Evolutionary conservation across 495 filamentous ascomycete species (phyloP).

Genomic region (Acidomyces sp.): DNA sequence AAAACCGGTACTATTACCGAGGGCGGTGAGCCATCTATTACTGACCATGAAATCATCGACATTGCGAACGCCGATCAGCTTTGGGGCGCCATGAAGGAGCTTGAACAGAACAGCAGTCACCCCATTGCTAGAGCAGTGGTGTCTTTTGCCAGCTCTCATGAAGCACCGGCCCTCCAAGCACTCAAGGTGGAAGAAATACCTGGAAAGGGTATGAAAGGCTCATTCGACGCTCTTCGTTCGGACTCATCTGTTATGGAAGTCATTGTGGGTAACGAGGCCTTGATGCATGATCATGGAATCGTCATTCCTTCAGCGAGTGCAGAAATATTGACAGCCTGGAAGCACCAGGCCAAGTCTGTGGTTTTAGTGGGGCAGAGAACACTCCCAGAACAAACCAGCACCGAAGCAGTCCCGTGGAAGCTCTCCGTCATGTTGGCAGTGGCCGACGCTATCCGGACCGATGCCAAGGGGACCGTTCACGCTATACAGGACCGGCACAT

Average conservation of each 20-base stretch:
- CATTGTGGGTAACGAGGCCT: conserved; percentile 70
- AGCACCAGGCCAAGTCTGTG: conserved; percentile 26
- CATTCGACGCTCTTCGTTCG: conserved; percentile 35
- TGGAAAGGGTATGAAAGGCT: conserved; percentile 72
- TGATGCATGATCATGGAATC: conserved; percentile 38
- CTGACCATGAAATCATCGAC: conserved; percentile 56
- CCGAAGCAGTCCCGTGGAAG: conserved; percentile 14
- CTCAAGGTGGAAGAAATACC: conserved; percentile 57
- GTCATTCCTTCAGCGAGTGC: conserved; percentile 6
- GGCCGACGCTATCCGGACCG: conserved; percentile 63
- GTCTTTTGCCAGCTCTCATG: conserved; percentile 39
- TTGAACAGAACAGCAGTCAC: conserved; percentile 78
- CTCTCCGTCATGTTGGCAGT: conserved; percentile 24
- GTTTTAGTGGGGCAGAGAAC: conserved; percentile 20
- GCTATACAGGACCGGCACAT: conserved; percentile 54
- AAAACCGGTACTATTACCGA: conserved; percentile 89
- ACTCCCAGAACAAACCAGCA: neutral
- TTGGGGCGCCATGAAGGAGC: conserved; percentile 44
- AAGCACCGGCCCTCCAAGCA: conserved; percentile 23
- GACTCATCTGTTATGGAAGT: conserved; percentile 41
- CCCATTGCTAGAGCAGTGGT: conserved; percentile 77
- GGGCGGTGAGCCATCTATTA: conserved; percentile 68
- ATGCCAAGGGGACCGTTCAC: conserved; percentile 51
- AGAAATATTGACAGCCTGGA: conserved; percentile 22
- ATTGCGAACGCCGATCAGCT: conserved; percentile 29